phyloP scores from a whole-genome alignment of 257 asterid species.

The Gynochthodes officinalis region DNA sequence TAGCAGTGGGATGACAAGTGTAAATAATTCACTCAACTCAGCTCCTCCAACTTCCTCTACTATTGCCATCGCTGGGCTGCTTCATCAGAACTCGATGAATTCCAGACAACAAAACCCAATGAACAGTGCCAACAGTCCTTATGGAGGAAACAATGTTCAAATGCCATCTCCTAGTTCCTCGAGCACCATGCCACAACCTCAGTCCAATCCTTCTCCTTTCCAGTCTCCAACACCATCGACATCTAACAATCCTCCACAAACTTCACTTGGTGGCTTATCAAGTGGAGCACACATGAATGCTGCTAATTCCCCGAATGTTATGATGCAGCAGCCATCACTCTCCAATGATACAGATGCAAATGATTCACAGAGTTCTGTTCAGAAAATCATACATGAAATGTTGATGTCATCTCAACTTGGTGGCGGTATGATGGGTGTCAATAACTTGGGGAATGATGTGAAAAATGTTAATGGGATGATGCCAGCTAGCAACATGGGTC shows the following conservation, averaged over 20 bases:
- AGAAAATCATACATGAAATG: constrained; percentile 80
- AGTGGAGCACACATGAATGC: constrained; percentile 43
- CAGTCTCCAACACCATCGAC: constrained; percentile 72
- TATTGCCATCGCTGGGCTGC: constrained; percentile 44
- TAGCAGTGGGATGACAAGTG: constrained; percentile 44
- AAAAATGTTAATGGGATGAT: constrained; percentile 54
- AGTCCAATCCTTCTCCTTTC: constrained; percentile 53
- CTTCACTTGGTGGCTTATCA: constrained; percentile 43
- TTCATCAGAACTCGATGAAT: constrained; percentile 78
- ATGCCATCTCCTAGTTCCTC: constrained; percentile 74
- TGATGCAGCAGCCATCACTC: constrained; percentile 62
- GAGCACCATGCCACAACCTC: constrained; percentile 49
- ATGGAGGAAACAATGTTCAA: constrained; percentile 50
- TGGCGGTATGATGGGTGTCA: constrained; percentile 50
- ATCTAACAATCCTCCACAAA: constrained; percentile 56
- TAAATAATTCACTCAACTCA: constrained; percentile 38
- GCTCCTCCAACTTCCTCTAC: constrained; percentile 45
- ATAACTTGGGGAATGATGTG: constrained; percentile 45
- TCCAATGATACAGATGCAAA: constrained; percentile 62
- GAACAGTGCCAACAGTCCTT: constrained; percentile 42
- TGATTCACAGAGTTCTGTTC: constrained; percentile 87
- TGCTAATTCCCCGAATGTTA: constrained; percentile 51
- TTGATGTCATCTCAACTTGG: constrained; percentile 81
- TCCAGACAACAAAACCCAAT: constrained; percentile 56
- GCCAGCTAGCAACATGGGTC: constrained; percentile 36